phyloP scores from a whole-genome alignment of 495 filamentous ascomycete species.

The Oidiodendron maius region DNA sequence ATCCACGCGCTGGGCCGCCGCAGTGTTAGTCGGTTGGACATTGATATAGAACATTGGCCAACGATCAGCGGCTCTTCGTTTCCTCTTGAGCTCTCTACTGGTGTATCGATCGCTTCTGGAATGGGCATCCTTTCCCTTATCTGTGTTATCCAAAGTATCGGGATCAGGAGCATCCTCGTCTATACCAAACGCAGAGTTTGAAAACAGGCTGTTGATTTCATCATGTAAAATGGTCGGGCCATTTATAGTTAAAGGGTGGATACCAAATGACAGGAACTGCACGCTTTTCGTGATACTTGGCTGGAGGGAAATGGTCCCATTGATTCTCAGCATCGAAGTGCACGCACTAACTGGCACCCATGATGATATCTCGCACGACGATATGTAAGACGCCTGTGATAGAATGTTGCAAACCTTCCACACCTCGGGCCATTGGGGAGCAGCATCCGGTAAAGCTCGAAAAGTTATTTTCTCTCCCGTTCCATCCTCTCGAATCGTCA shows the following conservation, averaged over 20 bases:
- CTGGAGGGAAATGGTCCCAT: conserved; percentile 62
- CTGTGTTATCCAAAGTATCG: conserved; percentile 28
- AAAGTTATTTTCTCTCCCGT: conserved; percentile 11
- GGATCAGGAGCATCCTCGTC: conserved; percentile 38
- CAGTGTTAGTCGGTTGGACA: conserved; percentile 40
- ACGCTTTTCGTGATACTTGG: conserved; percentile 64
- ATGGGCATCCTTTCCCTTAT: conserved; percentile 31
- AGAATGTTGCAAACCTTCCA: conserved; percentile 50
- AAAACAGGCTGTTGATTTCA: conserved; percentile 74
- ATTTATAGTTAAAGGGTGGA: conserved; percentile 49
- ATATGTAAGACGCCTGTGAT: conserved; percentile 55
- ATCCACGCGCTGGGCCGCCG: conserved; percentile 10
- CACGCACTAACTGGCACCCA: conserved; percentile 70
- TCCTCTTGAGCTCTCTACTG: conserved; percentile 47
- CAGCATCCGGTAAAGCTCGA: background rate
- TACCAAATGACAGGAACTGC: conserved; percentile 77
- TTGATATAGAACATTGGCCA: conserved; percentile 91
- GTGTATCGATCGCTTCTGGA: conserved; percentile 47
- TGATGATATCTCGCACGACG: conserved; percentile 37
- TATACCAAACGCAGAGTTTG: conserved; percentile 70
- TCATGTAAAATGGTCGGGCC: conserved; percentile 66
- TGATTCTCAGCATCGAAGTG: conserved; percentile 50
- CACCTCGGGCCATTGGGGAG: background rate
- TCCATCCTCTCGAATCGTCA: conserved; percentile 38
- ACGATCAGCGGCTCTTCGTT: conserved; percentile 63